Percentiles rank a stretch among this genome's conserved stretches.
These are phyloP conservation scores for Skeletonema potamos DNA, from an alignment of 108 stramenopile genomes.

Conservation along the genomic window DNA sequence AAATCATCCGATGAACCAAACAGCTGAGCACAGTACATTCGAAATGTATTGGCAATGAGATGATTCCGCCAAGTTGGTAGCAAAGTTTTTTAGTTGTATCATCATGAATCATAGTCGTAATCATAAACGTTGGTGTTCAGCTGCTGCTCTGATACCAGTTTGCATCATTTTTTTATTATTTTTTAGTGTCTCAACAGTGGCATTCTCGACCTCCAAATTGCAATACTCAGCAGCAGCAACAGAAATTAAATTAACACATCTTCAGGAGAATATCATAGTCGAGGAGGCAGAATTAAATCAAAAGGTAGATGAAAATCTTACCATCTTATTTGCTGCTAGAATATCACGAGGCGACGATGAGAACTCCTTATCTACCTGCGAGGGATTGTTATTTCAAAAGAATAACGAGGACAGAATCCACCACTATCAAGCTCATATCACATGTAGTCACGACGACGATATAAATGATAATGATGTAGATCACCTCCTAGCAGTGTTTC, in stretches of 20 bases:
- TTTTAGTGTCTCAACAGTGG: neutral
- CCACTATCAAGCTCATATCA: neutral
- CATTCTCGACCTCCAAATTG: neutral
- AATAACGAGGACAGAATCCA: neutral
- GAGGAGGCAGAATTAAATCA: neutral
- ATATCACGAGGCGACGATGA: neutral
- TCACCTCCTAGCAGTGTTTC: conserved; percentile 3
- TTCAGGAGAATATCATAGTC: neutral
- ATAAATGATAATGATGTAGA: neutral
- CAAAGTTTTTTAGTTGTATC: neutral
- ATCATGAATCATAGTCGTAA: neutral
- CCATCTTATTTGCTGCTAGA: neutral
- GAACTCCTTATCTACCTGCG: neutral
- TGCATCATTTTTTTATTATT: neutral
- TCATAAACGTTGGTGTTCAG: neutral
- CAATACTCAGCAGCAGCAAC: neutral
- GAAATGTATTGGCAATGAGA: neutral
- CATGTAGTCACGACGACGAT: neutral
- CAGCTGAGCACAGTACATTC: neutral
- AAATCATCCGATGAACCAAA: neutral
- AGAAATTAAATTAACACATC: neutral
- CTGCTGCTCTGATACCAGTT: neutral
- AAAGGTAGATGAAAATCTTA: neutral
- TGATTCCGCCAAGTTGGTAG: neutral
- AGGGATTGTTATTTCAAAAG: neutral